A percentile compares a stretch with the other conserved stretches of the same genome.
Conservation (phyloP, 805 yeast genomes). For the Metschnikowia peoriensis region DNA sequence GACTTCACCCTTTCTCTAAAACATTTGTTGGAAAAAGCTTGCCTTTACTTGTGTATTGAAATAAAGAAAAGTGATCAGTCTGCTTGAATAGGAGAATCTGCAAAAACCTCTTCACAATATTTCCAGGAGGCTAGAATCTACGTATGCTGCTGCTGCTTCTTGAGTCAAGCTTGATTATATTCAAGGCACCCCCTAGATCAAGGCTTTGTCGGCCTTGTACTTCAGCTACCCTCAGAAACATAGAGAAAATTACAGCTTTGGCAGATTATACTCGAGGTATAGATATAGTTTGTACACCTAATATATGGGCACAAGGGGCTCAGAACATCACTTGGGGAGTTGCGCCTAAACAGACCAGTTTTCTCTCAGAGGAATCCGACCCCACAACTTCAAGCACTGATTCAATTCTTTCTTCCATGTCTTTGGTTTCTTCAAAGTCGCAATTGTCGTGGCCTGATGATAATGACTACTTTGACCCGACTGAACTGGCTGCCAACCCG, state of each 20-base stretch:
- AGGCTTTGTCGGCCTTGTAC: conserved; percentile 7
- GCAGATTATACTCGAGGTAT: conserved; percentile 6
- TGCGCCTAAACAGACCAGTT: not conserved
- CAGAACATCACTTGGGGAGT: not conserved
- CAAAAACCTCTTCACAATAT: not conserved
- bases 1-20: no score
- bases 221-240: not conserved
- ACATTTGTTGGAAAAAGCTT: no score
- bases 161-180: conserved; percentile 8
- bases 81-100: not conserved
- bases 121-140: not conserved
- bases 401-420: conserved; percentile 4
- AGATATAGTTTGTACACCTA: conserved; percentile 6
- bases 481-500: not conserved
- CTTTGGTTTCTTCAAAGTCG: conserved; percentile 3
- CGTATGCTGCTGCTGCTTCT: conserved; percentile 6
- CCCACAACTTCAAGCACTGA: not conserved
- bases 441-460: conserved; percentile 2
- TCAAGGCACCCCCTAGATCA: conserved; percentile 5
- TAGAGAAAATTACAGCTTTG: conserved; percentile 3
- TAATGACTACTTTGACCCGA: not conserved
- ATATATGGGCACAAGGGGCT: conserved; percentile 11
- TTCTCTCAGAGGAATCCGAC: not conserved
- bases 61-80: not conserved
- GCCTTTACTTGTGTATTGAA: no score